Base-by-base conservation (phyloP, 2,329 filamentous ascomycete species). In the Dryadomyces sulphureus region DNA sequence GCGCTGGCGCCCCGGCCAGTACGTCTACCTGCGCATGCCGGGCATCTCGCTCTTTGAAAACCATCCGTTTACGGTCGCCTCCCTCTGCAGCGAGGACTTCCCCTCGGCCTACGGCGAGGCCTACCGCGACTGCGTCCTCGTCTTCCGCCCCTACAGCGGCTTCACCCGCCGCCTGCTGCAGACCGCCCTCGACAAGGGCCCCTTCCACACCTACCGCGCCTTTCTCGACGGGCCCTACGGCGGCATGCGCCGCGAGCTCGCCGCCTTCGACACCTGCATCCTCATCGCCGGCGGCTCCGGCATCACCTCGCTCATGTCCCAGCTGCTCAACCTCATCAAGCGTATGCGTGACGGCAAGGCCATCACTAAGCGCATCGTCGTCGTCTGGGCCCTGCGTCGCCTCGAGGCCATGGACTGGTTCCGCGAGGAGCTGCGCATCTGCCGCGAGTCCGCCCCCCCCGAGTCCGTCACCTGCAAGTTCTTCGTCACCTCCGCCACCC, bases 331-430 rank as follows among this genome's bases (percentile, higher is more conserved):
- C 54, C 69, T 96, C n/a, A 93, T 95, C 65, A 95, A 94, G 65
- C 80, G 88, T 49, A 94, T 96, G 82, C 80, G 88, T 49, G 89
- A 94, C 58, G 85, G 87, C 43, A 94, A 94, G 62, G 89, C 90
- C 30, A 86, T 94, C 39, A 95, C 89, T 2, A 86, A 84, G 60
- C 85, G 82, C 52, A 82, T 96, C 5, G 82, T 92, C 16, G 85
- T 96, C 1, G 77, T 96, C n/a, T 96, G 90, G 90, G 80, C 89
- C 5, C 69, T 95, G 53, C 94, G 92, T 63, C 78, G 84, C 47
- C 79, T 92, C 14, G 90, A 95, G 61, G 86, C 87, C 1, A 87
- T 96, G 79, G 87, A 95, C 59, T 96, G 90, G 90, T 96, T 95
- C 70, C 84, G 86, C 53, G 89, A 95, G 63, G 90, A 95, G 61